Conservation (phyloP, 225 moss, liverwort and hornwort genomes). For the Sphagnum tenellum region DNA sequence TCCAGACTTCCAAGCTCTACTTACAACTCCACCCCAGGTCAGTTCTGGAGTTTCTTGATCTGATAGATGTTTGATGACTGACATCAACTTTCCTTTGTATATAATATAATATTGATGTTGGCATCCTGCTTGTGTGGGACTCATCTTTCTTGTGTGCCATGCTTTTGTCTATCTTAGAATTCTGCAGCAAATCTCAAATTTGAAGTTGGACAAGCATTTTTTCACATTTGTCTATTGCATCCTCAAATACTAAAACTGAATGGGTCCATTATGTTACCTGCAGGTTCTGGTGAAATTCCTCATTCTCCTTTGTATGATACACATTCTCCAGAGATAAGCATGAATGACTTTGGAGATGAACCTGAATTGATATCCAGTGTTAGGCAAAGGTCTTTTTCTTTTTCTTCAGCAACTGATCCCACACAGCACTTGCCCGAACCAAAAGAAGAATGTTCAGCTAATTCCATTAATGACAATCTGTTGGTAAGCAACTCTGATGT, state of each 20-base stretch:
- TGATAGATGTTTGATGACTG: slow-evolving; percentile 1
- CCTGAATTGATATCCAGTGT: slow-evolving; percentile 44
- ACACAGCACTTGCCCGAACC: slow-evolving; percentile 39
- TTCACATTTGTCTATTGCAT: background rate
- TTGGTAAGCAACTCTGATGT: slow-evolving; percentile 18
- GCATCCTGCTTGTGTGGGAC: too few relatives aligned
- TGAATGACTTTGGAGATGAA: slow-evolving; percentile 22
- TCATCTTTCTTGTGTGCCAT: background rate
- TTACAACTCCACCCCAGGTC: slow-evolving; percentile 24
- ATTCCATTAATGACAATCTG: slow-evolving; percentile 56
- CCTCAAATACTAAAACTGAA: background rate
- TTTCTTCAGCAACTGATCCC: slow-evolving; percentile 47
- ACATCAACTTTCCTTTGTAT: too few relatives aligned
- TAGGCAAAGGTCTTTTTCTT: slow-evolving; percentile 67
- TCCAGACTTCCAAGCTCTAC: slow-evolving; percentile 15
- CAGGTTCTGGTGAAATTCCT: slow-evolving; percentile 32
- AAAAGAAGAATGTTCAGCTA: slow-evolving; percentile 49
- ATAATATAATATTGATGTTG: too few relatives aligned
- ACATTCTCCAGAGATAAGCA: slow-evolving; percentile 1
- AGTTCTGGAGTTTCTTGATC: too few relatives aligned
- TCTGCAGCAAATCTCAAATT: too few relatives aligned
- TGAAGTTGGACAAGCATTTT: too few relatives aligned
- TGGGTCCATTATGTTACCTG: background rate
- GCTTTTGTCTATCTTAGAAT: background rate
- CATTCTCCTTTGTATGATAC: slow-evolving; percentile 25